These are phyloP conservation scores for Byssothecium circinans DNA, from an alignment of 2,329 filamentous ascomycete species.

Conservation along the genomic window DNA sequence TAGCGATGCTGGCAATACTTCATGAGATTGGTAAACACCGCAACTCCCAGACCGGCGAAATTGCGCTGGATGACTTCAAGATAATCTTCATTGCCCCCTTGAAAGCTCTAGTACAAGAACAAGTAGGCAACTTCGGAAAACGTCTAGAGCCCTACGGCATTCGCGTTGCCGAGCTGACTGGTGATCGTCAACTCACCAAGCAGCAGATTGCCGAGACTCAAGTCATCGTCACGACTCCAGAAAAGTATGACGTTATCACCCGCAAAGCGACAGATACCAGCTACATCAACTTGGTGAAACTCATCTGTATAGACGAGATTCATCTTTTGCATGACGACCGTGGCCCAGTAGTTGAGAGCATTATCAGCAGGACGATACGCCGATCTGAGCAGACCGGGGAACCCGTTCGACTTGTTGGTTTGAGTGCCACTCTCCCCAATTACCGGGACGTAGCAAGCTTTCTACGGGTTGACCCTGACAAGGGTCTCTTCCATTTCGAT, in stretches of 20 bases:
- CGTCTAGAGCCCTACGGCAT: slow-evolving; percentile 89
- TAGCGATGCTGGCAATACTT: slow-evolving; percentile 94
- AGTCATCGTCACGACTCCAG: slow-evolving; percentile 95
- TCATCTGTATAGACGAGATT: slow-evolving; percentile 97
- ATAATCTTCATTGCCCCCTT: slow-evolving; percentile 97
- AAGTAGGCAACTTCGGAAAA: slow-evolving; percentile 96
- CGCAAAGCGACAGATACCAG: slow-evolving; percentile 95
- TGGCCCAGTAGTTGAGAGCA: slow-evolving; percentile 94
- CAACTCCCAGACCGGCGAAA: slow-evolving; percentile 84
- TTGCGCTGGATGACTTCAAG: slow-evolving; percentile 95
- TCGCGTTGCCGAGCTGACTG: slow-evolving; percentile 90
- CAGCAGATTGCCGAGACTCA: slow-evolving; percentile 98
- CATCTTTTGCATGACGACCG: slow-evolving; percentile 96
- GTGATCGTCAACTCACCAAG: slow-evolving; percentile 96
- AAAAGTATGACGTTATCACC: slow-evolving; percentile 99
- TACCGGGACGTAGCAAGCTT: slow-evolving; percentile 96
- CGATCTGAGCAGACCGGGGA: slow-evolving; percentile 93
- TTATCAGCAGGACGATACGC: slow-evolving; percentile 90
- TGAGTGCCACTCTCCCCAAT: slow-evolving; percentile 94
- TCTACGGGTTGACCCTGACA: slow-evolving; percentile 80
- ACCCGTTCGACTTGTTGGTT: slow-evolving; percentile 84
- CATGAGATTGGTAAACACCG: slow-evolving; percentile 96
- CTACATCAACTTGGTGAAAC: slow-evolving; percentile 93
- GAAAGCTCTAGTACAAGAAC: slow-evolving; percentile 94
- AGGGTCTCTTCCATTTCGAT: slow-evolving; percentile 95